Base-by-base conservation (phyloP, 176 grass and related monocot species). In the Oropetium thomaeum region DNA sequence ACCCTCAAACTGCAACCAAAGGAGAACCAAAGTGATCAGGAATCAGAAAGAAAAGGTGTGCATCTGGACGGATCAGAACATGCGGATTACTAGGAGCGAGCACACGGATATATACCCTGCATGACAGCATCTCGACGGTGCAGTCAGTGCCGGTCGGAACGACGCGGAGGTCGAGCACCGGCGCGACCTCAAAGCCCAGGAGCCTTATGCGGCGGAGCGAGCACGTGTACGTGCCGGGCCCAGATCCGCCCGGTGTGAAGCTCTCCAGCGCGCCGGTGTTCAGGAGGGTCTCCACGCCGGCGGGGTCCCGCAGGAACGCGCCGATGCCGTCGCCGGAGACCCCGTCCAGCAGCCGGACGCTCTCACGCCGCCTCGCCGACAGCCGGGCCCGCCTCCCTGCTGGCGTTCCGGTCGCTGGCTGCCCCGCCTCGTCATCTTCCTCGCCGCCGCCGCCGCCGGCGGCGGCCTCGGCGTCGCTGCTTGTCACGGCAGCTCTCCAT, bases 91-190 rank as follows among this genome's bases (percentile, higher is more conserved):
- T n/a, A n/a, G n/a, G 32, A 35, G 58, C 53, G 4, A 20, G 3
- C 13, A 14, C 59, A 4, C 28, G 30, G n/a, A n/a, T 1, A 11
- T 23, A 1, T 22, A 96, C 92, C 85, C 89, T 86, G 79, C 89
- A 93, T 20, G 91, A 93, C 26, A 97, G 83, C 90, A 97, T 83
- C 80, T 97, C 91, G 48, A 97, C 89, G 10, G 86, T 91, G 78
- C 91, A 97, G 68, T 87, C 79, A 20, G 79, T 35, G 34, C 33
- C 10, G 7, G 95, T 92, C 10, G 86, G 95, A 29, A 71, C 74
- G 42, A 93, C 88, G 4, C 89, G 83, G 62, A 98, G 69, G 49
- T 88, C 91, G 13, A 98, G 78, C 67, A 98, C 91, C 8, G 89
- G 95, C 1, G 91, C 71, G 37, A 94, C 84, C 78, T 98, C 81